phyloP scores from a whole-genome alignment of 768 basidiomycete genomes.

The Dendrothele bispora region DNA sequence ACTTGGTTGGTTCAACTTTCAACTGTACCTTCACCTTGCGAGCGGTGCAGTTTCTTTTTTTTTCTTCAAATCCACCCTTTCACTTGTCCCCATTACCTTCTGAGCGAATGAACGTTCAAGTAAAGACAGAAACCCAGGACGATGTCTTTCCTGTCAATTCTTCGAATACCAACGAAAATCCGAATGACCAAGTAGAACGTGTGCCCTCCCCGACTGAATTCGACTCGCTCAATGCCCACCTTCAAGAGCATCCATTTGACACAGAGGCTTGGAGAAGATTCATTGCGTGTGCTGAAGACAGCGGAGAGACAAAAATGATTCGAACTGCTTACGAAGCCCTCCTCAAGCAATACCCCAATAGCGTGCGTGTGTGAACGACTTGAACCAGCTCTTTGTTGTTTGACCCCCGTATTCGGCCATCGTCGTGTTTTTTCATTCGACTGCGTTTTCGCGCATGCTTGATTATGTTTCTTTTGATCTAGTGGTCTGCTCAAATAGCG shows the following conservation, averaged over 20 bases:
- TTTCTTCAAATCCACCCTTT: no score
- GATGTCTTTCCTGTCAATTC: no score
- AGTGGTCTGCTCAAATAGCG: slow-evolving; percentile 83
- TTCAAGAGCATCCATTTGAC: slow-evolving; percentile 67
- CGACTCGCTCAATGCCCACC: slow-evolving; percentile 59
- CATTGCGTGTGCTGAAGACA: slow-evolving; percentile 73
- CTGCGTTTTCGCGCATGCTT: no score
- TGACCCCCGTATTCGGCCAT: no score
- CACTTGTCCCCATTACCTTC: no score
- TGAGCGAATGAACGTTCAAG: no score
- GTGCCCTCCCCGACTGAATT: slow-evolving; percentile 60
- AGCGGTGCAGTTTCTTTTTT: no score
- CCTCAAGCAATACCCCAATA: slow-evolving; percentile 86
- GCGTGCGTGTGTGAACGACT: slow-evolving; percentile 56
- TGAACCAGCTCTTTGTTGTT: no score
- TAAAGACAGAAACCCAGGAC: no score
- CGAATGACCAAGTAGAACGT: not conserved
- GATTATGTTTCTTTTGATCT: slow-evolving; percentile 13
- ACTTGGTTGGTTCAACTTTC: no score
- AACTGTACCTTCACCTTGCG: no score
- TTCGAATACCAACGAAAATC: no score
- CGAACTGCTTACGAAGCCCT: slow-evolving; percentile 81
- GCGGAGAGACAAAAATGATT: slow-evolving; percentile 77
- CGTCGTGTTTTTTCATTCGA: slow-evolving; percentile 19
- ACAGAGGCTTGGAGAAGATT: slow-evolving; percentile 79